A percentile compares a stretch with the other conserved stretches of the same genome.
Evolutionary conservation across 208 protist species (phyloP).

Genomic region (Spironucleus salmonicida): DNA sequence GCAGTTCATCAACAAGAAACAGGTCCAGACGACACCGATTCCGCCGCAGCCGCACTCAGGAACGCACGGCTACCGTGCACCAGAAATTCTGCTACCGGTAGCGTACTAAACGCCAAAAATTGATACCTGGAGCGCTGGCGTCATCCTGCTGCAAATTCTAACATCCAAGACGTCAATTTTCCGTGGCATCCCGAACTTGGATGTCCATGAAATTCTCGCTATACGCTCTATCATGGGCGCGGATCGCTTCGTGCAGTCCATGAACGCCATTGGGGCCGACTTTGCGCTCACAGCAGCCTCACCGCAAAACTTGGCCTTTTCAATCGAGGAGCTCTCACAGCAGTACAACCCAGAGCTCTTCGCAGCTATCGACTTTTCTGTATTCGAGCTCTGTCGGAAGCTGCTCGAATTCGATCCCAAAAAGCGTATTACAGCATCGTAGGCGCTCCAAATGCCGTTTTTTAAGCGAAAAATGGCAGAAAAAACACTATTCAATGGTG

Average conservation of each 20-base stretch:
- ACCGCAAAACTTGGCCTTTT: too few relatives aligned
- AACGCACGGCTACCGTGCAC: constrained; percentile 20
- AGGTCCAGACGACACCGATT: not conserved
- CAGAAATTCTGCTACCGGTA: constrained; percentile 7
- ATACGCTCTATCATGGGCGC: not conserved
- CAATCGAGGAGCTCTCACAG: too few relatives aligned
- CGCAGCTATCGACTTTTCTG: too few relatives aligned
- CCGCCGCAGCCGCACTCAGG: constrained; percentile 7
- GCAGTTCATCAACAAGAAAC: not conserved
- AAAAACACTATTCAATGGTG: too few relatives aligned
- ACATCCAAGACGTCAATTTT: not conserved
- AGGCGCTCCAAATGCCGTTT: too few relatives aligned
- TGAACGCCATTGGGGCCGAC: too few relatives aligned
- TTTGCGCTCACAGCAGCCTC: too few relatives aligned
- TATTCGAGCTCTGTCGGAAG: too few relatives aligned
- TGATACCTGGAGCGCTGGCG: not conserved
- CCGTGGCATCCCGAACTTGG: not conserved
- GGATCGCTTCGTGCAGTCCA: not conserved
- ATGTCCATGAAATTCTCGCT: not conserved
- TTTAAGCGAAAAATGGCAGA: too few relatives aligned
- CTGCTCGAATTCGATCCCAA: too few relatives aligned
- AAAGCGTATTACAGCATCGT: too few relatives aligned
- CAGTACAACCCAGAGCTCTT: too few relatives aligned
- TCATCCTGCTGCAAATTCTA: not conserved
- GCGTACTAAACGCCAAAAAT: not conserved